Base-by-base conservation (phyloP, 495 filamentous ascomycete species). In the Lophiostoma macrostomum region DNA sequence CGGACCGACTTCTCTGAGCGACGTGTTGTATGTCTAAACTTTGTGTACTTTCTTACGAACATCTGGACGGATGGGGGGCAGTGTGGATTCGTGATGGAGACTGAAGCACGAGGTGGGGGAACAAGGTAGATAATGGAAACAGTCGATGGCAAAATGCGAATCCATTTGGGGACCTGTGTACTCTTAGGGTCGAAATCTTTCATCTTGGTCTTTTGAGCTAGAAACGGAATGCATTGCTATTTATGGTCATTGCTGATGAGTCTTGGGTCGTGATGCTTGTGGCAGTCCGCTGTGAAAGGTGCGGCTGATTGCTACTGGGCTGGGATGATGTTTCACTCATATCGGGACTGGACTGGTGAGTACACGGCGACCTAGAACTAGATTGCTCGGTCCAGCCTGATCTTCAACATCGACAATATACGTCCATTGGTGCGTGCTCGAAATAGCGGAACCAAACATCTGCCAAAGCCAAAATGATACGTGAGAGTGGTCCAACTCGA, bases 21-120 rank as follows among this genome's bases (percentile, higher is more conserved):
- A 18, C 34, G 53, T 53, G 47, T 43, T 62, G 58, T 62, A 62
- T 53, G 58, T 62, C 47, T 53, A 41, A 31, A 45, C 41, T 53
- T 48, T 51, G 58, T 62, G 53, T 62, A 53, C 57, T 42, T 53
- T 48, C 28, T 49, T 53, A 35, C 29, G 13, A 16, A 10, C 4
- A 20, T 12, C 30, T 23, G 36, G 24, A 11, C 14, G 16, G 53
- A 40, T 10, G 19, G 53, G 31, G 22, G n/a, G 22, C n/a, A n/a
- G n/a, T n/a, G n/a, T n/a, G n/a, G n/a, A n/a, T n/a, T n/a, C n/a
- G n/a, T n/a, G n/a, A 31, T 22, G 41, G 34, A 25, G 19, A 12
- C 19, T 31, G 23, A 47, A 3, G 41, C 20, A 16, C n/a, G 41
- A 14, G 8, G 36, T 25, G 4, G 27, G 34, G 22, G 28, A 20